A percentile compares a stretch with the other conserved stretches of the same genome.
Evolutionary conservation across 768 basidiomycete genomes (phyloP).

Genomic region (Leccinum variicolor): DNA sequence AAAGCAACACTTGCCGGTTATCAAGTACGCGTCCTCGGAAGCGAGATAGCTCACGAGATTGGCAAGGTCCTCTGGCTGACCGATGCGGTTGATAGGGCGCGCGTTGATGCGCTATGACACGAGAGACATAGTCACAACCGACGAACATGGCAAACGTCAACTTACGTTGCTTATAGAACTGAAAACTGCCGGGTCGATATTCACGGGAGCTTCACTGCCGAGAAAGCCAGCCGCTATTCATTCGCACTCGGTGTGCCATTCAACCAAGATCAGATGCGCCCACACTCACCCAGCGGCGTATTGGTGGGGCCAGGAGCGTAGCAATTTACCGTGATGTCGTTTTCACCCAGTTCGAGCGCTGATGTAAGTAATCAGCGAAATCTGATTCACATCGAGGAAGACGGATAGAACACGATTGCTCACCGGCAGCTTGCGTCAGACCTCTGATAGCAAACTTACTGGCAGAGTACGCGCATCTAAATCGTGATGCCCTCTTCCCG

Average conservation of each 20-base stretch:
- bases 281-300: neutral
- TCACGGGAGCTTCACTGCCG: neutral
- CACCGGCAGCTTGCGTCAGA: neutral
- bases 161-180: neutral
- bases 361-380: neutral
- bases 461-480: neutral
- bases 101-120: neutral
- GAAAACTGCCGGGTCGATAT: neutral
- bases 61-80: conserved; percentile 34
- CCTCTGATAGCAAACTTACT: neutral
- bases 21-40: conserved; percentile 34
- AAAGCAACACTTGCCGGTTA: conserved; percentile 28
- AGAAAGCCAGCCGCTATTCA: neutral
- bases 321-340: neutral
- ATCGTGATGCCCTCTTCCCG: neutral
- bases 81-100: conserved; percentile 9
- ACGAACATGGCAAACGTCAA: neutral
- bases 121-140: neutral
- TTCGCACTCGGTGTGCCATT: neutral
- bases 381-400: neutral
- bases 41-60: conserved; percentile 35
- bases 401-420: neutral
- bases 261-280: neutral
- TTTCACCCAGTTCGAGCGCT: neutral
- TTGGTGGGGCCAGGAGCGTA: neutral